Base-by-base conservation (phyloP, 257 asterid genomes). In the Solanum bulbocastanum region DNA sequence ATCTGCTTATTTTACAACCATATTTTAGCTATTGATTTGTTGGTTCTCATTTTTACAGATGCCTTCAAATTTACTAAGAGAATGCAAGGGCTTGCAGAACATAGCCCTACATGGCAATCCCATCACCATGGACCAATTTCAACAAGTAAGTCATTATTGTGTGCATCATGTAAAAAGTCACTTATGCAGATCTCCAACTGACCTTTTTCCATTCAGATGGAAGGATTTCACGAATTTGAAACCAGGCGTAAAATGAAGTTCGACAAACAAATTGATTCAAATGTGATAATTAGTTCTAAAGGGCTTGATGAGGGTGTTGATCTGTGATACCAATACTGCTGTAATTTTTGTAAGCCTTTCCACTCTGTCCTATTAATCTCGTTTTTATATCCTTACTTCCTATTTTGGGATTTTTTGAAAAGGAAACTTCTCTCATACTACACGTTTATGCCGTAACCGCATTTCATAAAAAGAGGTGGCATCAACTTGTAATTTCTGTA, bases 291-390 rank as follows among this genome's bases (percentile, higher is more conserved):
- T 30, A 89, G 98, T 90, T 94, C 98, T 90, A 95, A 95, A 91
- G 99, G 98, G 89, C 98, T 96, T 40, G 98, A 94, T 7, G 99
- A 94, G 94, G 98, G 98, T 20, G 93, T 96, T 85, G 98, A 96
- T 93, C 93, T 94, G 20, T 96, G 92, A 94, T 68, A 76, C 30
- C 87, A 46, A 39, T 52, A 18, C 5, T 25, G 44, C 44, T 3
- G 46, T 74, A 25, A 22, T 14, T 42, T 40, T 66, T 56, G 79
- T 58, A 37, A 39, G 62, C 52, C 62, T 27, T 74, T 37, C 52
- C 39, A 25, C 44, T 35, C 37, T 66, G 65, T 37, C 84, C 83
- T 88, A 52, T 75, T 68, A 30, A 8, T 84, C 75, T 58, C 65
- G 73, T 39, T 22, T 32, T 71, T 40, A 83, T 15, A 30, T 73